A percentile compares a stretch with the other conserved stretches of the same genome.
phyloP scores from a whole-genome alignment of 306 rosid genomes.

The Prunus mira region DNA sequence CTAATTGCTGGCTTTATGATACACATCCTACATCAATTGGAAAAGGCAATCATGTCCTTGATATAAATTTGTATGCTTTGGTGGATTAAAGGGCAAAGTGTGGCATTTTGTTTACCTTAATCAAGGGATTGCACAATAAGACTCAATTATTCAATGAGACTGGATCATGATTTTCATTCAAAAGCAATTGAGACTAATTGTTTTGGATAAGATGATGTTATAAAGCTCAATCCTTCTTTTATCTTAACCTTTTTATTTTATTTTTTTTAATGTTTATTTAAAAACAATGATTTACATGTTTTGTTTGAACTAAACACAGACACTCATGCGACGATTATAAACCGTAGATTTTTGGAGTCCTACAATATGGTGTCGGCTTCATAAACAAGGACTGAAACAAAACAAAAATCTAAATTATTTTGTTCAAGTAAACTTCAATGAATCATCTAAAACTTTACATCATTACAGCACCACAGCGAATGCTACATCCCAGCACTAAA shows the following conservation, averaged over 20 bases:
- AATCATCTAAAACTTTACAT: constrained; percentile 22
- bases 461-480: constrained; percentile 13
- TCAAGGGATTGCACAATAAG: constrained; percentile 34
- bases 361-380: too few relatives aligned
- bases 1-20: constrained; percentile 16
- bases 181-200: constrained; percentile 10
- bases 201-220: background rate
- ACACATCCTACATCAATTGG: background rate
- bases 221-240: background rate
- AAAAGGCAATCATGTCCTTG: constrained; percentile 18
- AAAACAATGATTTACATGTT: background rate
- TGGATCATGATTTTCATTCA: constrained; percentile 5
- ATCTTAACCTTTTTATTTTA: background rate
- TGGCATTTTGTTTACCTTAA: constrained; percentile 36
- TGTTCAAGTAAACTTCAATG: background rate
- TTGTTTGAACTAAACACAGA: background rate
- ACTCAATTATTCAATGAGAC: constrained; percentile 16
- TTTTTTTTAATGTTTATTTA: background rate
- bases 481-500: constrained; percentile 6
- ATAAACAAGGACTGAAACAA: background rate
- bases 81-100: constrained; percentile 18
- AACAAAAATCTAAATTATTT: background rate
- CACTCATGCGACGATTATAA: background rate
- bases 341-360: background rate
- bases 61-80: background rate